Conservation (phyloP, 768 basidiomycete genomes). For the Chalciporus sphaerocephalus region DNA sequence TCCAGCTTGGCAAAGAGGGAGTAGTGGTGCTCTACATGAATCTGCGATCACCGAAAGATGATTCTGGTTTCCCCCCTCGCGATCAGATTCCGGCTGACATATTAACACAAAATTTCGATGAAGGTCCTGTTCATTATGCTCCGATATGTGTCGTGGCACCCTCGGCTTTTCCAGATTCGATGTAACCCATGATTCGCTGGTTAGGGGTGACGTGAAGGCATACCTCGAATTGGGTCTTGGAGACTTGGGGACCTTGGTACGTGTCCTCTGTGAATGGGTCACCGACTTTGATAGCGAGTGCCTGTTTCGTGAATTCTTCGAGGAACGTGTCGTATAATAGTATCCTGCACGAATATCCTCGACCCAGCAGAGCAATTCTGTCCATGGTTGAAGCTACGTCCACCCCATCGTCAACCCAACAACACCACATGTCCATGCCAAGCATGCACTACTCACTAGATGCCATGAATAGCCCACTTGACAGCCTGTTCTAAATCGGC, state of each 20-base stretch:
- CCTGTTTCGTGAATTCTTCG: constrained; percentile 48
- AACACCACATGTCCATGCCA: background rate
- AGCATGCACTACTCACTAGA: constrained; percentile 77
- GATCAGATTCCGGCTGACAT: no score
- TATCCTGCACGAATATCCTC: constrained; percentile 75
- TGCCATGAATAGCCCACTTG: constrained; percentile 65
- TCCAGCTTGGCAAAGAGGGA: no score
- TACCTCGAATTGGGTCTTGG: constrained; percentile 70
- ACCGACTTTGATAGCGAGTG: constrained; percentile 57
- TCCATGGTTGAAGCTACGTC: constrained; percentile 61
- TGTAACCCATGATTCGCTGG: constrained; percentile 78
- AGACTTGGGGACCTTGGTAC: constrained; percentile 78
- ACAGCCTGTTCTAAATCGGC: constrained; percentile 53
- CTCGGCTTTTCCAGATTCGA: constrained; percentile 64
- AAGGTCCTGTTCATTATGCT: no score
- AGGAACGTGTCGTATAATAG: constrained; percentile 79
- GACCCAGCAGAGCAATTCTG: constrained; percentile 80
- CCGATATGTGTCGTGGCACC: constrained; percentile 68
- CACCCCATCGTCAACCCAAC: constrained; percentile 15
- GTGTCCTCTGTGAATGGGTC: constrained; percentile 60
- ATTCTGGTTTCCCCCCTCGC: no score
- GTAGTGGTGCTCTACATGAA: no score
- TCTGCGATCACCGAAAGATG: no score
- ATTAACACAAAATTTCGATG: no score
- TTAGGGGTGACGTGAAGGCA: no score